Percentiles rank a stretch among this genome's conserved stretches.
Evolutionary conservation across 225 moss, liverwort and hornwort genomes (phyloP).

Genomic region (Neckera pumila): DNA sequence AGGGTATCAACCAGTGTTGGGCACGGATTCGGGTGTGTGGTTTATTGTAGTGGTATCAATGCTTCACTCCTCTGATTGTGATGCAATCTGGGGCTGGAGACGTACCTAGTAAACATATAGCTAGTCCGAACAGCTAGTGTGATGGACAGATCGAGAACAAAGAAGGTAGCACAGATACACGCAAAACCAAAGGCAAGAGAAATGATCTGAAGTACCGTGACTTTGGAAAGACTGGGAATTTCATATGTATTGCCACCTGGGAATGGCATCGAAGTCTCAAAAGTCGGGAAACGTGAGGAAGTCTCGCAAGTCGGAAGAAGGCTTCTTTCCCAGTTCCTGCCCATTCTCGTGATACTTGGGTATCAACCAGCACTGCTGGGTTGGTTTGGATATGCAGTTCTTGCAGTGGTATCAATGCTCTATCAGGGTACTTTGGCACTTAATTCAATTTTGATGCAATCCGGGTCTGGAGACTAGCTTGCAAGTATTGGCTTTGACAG

Average conservation of each 20-base stretch:
- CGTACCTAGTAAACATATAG: no score
- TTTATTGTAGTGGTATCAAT: neutral
- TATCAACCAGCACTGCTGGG: neutral
- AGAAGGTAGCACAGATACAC: neutral
- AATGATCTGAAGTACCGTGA: neutral
- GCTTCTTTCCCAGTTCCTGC: neutral
- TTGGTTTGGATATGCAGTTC: neutral
- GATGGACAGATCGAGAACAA: no score
- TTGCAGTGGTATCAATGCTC: neutral
- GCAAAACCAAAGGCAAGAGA: neutral
- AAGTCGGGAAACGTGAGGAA: neutral
- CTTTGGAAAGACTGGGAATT: neutral
- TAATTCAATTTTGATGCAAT: neutral
- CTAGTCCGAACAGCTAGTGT: no score
- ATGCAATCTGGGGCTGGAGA: neutral
- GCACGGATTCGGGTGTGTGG: neutral
- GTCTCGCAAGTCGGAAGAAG: neutral
- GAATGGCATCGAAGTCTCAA: neutral
- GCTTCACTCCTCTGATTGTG: neutral
- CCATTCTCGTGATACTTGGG: neutral
- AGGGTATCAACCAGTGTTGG: neutral
- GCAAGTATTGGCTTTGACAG: neutral
- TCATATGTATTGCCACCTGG: neutral
- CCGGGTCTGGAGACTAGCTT: neutral
- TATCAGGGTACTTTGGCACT: neutral